Percentiles rank a stretch among this genome's conserved stretches.
These are phyloP conservation scores for Plantago ovata DNA, from an alignment of 257 asterid genomes.

Conservation along the genomic window DNA sequence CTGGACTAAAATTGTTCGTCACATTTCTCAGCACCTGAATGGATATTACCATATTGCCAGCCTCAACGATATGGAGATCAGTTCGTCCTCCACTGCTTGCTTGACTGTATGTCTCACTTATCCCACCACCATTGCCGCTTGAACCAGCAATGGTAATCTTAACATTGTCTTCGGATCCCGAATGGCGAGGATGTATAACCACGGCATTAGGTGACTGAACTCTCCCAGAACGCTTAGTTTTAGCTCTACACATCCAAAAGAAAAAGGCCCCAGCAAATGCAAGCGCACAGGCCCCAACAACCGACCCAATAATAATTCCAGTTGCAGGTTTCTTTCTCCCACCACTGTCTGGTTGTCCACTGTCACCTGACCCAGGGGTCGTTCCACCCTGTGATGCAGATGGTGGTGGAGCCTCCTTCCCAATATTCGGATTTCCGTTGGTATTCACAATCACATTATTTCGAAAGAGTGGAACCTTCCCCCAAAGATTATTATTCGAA, in stretches of 20 bases:
- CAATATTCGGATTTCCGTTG: slow-evolving; percentile 49
- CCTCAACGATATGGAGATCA: slow-evolving; percentile 70
- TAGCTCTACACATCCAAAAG: slow-evolving; percentile 36
- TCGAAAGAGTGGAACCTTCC: slow-evolving; percentile 46
- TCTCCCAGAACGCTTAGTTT: slow-evolving; percentile 38
- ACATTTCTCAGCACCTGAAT: slow-evolving; percentile 65
- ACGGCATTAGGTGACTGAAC: slow-evolving; percentile 44
- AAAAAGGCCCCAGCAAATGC: slow-evolving; percentile 41
- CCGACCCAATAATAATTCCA: slow-evolving; percentile 57
- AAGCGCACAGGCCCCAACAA: slow-evolving; percentile 53
- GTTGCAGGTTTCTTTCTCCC: slow-evolving; percentile 42
- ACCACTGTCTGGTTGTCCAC: slow-evolving; percentile 16
- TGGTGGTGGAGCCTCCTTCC: slow-evolving; percentile 58
- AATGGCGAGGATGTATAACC: slow-evolving; percentile 74
- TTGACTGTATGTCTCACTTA: slow-evolving; percentile 47
- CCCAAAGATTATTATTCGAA: slow-evolving; percentile 59
- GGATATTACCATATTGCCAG: slow-evolving; percentile 65
- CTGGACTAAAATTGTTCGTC: slow-evolving; percentile 60
- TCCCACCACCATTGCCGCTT: slow-evolving; percentile 51
- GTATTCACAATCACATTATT: slow-evolving; percentile 36
- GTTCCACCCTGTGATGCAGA: slow-evolving; percentile 6
- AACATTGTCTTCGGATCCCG: slow-evolving; percentile 71
- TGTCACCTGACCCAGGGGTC: slow-evolving; percentile 20
- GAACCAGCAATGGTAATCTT: slow-evolving; percentile 65
- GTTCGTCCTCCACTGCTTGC: slow-evolving; percentile 52